Conservation (phyloP, 495 filamentous ascomycete species). For the Aspergillus incahuasiensis region DNA sequence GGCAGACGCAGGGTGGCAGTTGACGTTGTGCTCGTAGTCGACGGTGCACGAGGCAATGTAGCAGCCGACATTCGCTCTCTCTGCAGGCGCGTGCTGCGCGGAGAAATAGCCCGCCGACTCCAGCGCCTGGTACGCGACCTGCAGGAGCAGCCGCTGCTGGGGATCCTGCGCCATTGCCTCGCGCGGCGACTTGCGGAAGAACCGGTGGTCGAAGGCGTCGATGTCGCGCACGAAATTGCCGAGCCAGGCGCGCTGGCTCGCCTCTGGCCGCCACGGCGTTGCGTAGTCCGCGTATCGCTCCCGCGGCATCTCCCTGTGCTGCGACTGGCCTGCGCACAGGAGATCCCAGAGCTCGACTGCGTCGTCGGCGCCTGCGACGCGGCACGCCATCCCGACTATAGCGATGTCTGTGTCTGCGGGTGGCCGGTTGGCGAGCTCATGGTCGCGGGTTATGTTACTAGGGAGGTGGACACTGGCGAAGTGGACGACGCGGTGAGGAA, state of each 20-base stretch:
- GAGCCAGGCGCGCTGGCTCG: conserved; percentile 32
- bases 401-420: conserved; percentile 38
- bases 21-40: conserved; percentile 41
- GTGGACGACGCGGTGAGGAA: conserved; percentile 22
- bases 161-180: conserved; percentile 50
- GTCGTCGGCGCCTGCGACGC: conserved; percentile 45
- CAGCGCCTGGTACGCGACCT: conserved; percentile 46
- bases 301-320: conserved; percentile 34
- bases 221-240: conserved; percentile 44
- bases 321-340: conserved; percentile 36
- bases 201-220: conserved; percentile 49
- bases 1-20: conserved; percentile 29
- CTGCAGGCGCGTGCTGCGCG: neutral
- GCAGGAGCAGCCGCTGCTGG: conserved; percentile 46
- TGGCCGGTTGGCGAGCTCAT: conserved; percentile 3
- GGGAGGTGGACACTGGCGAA: conserved; percentile 16
- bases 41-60: conserved; percentile 29
- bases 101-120: conserved; percentile 43
- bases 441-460: conserved; percentile 2
- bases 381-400: conserved; percentile 49
- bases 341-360: conserved; percentile 43
- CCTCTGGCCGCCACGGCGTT: conserved; percentile 29
- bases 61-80: conserved; percentile 28
- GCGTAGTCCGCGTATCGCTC: conserved; percentile 36
- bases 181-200: conserved; percentile 46